Base-by-base conservation (phyloP, 2,329 filamentous ascomycete genomes). In the Colletotrichum orchidophilum region DNA sequence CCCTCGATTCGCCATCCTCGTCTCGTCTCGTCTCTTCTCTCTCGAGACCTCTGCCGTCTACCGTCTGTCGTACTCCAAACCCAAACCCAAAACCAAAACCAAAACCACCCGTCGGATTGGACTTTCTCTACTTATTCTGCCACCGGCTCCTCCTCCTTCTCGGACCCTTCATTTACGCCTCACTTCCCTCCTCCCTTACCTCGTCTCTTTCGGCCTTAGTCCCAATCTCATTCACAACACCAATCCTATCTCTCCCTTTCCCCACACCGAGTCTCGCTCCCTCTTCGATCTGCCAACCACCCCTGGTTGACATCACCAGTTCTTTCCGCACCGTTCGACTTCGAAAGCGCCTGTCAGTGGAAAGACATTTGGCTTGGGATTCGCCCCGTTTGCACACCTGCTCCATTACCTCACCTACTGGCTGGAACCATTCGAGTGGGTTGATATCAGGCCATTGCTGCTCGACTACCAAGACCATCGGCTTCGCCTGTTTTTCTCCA, bases 301-400 rank as follows among this genome's bases (percentile, higher is more conserved):
- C 39, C 21, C 46, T 13, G 63, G 63, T 67, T 71, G 63, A 71
- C 57, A 71, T 67, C 57, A 68, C 63, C 50, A 70, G 57, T 57
- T 63, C 68, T 50, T 63, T 21, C 63, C 57, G 27, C 24, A 55
- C 35, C 35, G 33, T 52, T 70, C 35, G 33, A 49, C 13, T 58
- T 58, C 39, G 58, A 63, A 29, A 69, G 42, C 53, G 24, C 35
- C 59, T 49, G 33, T 15, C n/a, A 31, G 21, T 33, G 52, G 52
- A 71, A 63, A 71, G 58, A 55, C 68, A 50, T 46, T 33, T 29
- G 26, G 24, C 57, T 46, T 46, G 68, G 50, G 31, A 26, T 26
- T 42, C n/a, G 39, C 50, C 13, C 42, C 31, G 35, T 42, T 50
- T 35, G 57, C 62, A 13, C 26, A 33, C 64, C 63, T 62, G 50